Evolutionary conservation across 2,329 filamentous ascomycete genomes (phyloP), one percentile per base, ranked within the genome.

Genomic region (Phaeomoniella chlamydospora): DNA sequence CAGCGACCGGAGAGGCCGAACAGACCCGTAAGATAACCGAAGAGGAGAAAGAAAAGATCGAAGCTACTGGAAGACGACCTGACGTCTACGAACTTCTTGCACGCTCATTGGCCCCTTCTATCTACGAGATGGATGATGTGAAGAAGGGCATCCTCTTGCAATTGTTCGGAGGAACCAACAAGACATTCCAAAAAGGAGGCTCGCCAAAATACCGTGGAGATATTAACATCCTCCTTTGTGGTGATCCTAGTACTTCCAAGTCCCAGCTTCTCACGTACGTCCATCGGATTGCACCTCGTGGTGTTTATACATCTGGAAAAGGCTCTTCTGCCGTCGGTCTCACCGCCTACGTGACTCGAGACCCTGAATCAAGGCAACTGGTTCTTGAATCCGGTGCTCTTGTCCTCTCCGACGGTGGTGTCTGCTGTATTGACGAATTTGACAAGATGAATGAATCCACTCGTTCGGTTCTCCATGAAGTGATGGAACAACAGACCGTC

Each of bases 101-200:
- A 13, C 76, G 88, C 26, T 96, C 88, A 1, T 67, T 98, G 17
- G 90, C 90, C 2, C 90, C 90, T 11, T 94, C 87, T 40, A 80
- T 98, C 50, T 94, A 92, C 62, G 90, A 98, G 59, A 82, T 93
- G 77, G 90, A 98, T 47, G 90, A 98, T 50, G 86, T 96, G 33
- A 98, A 98, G 68, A 98, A 98, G 62, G 90, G 90, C 9, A 94
- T 98, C 42, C 67, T 98, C 9, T 75, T 98, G 3, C 90, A 98
- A 52, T 74, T 98, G 29, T 98, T 98, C 54, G 88, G 90, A 26
- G 90, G 90, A 38, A 94, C 90, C 19, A 98, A 98, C 67, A 98
- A 98, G 63, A 84, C 83, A 1, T 98, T 98, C 57, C 75, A 93
- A 40, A 96, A 94, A 59, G 90, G 90, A 38, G 90, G 87, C 39